These are phyloP conservation scores for Leishmania guyanensis DNA, from an alignment of 208 protist genomes.

Conservation along the genomic window DNA sequence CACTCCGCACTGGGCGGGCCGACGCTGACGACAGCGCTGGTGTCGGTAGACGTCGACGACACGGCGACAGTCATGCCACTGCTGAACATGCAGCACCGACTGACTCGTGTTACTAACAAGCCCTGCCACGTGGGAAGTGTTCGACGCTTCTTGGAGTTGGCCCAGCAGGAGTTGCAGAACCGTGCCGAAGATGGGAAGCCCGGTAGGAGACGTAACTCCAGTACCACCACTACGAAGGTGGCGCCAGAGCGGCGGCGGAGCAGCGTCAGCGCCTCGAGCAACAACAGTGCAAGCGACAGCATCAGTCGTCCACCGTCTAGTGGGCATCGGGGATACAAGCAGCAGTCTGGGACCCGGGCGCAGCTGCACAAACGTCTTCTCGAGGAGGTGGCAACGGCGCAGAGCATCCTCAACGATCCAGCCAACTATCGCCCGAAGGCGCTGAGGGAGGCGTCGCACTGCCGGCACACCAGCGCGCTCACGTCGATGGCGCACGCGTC, in stretches of 20 bases:
- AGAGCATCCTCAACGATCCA: slow-evolving; percentile 25
- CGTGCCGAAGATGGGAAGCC: not conserved
- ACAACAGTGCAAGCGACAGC: slow-evolving; percentile 6
- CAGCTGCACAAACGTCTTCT: slow-evolving; percentile 22
- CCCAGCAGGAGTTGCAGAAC: slow-evolving; percentile 43
- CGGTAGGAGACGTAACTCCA: not conserved
- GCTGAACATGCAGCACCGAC: slow-evolving; percentile 57
- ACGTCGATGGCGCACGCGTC: slow-evolving; percentile 7
- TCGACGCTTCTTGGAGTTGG: slow-evolving; percentile 44
- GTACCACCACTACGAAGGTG: not conserved
- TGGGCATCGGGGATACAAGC: slow-evolving; percentile 11
- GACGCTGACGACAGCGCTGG: slow-evolving; percentile 52
- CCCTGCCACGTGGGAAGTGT: slow-evolving; percentile 49
- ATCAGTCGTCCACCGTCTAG: not conserved
- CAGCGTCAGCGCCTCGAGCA: slow-evolving; percentile 7
- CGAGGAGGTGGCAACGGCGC: slow-evolving; percentile 26
- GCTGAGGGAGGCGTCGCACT: not conserved
- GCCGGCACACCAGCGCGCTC: not conserved
- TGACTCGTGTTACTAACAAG: slow-evolving; percentile 50
- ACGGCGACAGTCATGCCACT: slow-evolving; percentile 34
- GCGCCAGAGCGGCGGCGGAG: not conserved
- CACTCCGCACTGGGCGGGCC: slow-evolving; percentile 52
- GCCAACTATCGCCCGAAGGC: slow-evolving; percentile 16
- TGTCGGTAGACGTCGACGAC: slow-evolving; percentile 40
- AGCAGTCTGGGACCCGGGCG: slow-evolving; percentile 1